Conservation (phyloP, 2,329 filamentous ascomycete species). For the Zasmidium citrigriseum region DNA sequence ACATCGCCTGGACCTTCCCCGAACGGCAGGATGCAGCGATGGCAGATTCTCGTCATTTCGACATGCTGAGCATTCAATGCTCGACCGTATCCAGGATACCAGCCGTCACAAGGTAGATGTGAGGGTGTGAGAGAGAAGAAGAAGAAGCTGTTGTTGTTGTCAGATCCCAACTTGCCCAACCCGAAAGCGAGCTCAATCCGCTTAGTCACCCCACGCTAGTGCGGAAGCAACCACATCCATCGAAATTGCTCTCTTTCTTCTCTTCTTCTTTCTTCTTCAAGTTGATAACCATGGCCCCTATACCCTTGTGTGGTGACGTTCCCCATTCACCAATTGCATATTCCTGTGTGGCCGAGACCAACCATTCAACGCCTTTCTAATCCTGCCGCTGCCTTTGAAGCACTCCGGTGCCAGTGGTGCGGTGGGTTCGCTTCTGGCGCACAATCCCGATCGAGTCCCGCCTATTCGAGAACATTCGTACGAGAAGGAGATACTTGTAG, state of each 20-base stretch:
- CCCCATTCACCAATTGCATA: neutral
- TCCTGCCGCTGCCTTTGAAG: slow-evolving; percentile 5
- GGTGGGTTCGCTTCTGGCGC: slow-evolving; percentile 13
- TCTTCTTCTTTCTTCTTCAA: slow-evolving; percentile 4
- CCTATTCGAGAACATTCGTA: neutral
- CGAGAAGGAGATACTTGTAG: neutral
- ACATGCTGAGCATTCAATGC: no score
- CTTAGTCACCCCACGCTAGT: neutral
- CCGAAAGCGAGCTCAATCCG: neutral
- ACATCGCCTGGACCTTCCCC: no score
- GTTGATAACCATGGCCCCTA: slow-evolving; percentile 4
- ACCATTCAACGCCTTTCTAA: slow-evolving; percentile 13
- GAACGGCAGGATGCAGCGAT: no score
- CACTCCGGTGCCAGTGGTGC: slow-evolving; percentile 5
- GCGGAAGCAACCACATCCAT: neutral
- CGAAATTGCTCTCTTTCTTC: neutral
- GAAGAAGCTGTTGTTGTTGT: no score
- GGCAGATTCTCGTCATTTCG: no score
- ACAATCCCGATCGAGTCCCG: slow-evolving; percentile 3
- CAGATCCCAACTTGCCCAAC: no score
- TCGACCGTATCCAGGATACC: no score
- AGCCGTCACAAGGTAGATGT: no score
- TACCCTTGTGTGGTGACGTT: slow-evolving; percentile 1
- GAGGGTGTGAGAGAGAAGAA: no score
- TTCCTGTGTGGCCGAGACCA: slow-evolving; percentile 4